Conservation (phyloP, 139 green algal genomes). For the Tetradesmus obliquus region DNA sequence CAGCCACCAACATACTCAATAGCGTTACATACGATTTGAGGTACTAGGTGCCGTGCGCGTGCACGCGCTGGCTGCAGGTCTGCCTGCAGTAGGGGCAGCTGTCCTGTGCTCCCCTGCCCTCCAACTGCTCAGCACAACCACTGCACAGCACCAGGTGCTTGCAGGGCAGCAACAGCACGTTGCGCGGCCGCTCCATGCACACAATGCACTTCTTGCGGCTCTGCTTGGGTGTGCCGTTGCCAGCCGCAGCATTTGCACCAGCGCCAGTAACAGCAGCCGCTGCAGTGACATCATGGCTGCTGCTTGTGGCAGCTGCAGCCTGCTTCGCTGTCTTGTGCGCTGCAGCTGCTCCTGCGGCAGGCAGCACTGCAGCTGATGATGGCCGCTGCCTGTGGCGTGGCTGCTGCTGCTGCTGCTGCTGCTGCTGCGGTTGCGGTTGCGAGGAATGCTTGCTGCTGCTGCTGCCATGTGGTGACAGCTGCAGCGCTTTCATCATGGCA, state of each 20-base stretch:
- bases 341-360: not conserved
- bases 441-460: too few species aligned
- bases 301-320: too few species aligned
- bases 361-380: not conserved
- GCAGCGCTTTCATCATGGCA: too few species aligned
- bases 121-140: not conserved
- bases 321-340: not conserved
- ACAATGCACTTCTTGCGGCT: not conserved
- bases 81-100: slow-evolving; percentile 9
- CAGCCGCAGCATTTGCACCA: too few species aligned
- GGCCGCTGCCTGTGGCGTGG: not conserved
- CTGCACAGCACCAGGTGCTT: slow-evolving; percentile 23
- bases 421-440: too few species aligned
- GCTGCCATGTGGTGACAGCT: too few species aligned
- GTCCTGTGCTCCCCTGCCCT: not conserved
- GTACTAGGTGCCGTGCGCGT: not conserved
- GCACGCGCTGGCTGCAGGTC: not conserved
- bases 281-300: too few species aligned
- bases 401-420: not conserved
- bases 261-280: too few species aligned
- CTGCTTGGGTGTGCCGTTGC: not conserved
- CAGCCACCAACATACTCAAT: too few species aligned
- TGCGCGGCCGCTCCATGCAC: not conserved
- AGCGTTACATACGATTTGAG: too few species aligned
- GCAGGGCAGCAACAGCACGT: slow-evolving; percentile 29